Conservation (phyloP, 2,329 filamentous ascomycete genomes). For the Venturia oleaginea region DNA sequence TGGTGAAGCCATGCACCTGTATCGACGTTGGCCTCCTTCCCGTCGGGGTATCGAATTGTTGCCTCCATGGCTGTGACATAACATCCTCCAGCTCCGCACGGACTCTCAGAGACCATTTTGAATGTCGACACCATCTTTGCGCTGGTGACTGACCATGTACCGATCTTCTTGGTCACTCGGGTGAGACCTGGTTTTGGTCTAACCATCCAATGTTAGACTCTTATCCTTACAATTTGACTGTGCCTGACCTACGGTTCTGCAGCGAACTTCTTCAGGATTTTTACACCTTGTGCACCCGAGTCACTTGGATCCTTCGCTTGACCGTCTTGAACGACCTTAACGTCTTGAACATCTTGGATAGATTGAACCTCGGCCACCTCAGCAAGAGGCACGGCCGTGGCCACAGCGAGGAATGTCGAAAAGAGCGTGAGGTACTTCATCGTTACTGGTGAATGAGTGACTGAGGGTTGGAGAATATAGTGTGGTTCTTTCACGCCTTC, state of each 20-base stretch:
- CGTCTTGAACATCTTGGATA: slow-evolving; percentile 5
- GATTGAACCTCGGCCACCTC: slow-evolving; percentile 1
- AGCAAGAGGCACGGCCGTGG: not conserved
- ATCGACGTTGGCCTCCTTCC: slow-evolving; percentile 13
- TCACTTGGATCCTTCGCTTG: not conserved
- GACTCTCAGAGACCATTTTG: not conserved
- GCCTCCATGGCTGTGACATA: slow-evolving; percentile 14
- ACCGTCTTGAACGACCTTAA: not conserved
- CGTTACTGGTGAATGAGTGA: slow-evolving; percentile 8
- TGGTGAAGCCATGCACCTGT: slow-evolving; percentile 13
- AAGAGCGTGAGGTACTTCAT: slow-evolving; percentile 13
- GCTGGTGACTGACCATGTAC: not conserved
- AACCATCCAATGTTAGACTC: not conserved
- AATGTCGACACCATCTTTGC: slow-evolving; percentile 9
- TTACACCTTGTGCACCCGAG: not conserved
- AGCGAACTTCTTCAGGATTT: slow-evolving; percentile 3
- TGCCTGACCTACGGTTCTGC: not conserved
- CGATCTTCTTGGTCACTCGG: slow-evolving; percentile 10
- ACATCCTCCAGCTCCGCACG: slow-evolving; percentile 4
- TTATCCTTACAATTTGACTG: too few relatives aligned
- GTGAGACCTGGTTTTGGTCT: slow-evolving; percentile 11
- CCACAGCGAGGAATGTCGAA: slow-evolving; percentile 9
- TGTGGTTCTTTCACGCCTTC: not conserved
- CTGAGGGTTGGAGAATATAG: not conserved
- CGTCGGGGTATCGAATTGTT: slow-evolving; percentile 10